These are phyloP conservation scores for Fusarium chuoi DNA, from an alignment of 2,329 filamentous ascomycete species.

Conservation along the genomic window DNA sequence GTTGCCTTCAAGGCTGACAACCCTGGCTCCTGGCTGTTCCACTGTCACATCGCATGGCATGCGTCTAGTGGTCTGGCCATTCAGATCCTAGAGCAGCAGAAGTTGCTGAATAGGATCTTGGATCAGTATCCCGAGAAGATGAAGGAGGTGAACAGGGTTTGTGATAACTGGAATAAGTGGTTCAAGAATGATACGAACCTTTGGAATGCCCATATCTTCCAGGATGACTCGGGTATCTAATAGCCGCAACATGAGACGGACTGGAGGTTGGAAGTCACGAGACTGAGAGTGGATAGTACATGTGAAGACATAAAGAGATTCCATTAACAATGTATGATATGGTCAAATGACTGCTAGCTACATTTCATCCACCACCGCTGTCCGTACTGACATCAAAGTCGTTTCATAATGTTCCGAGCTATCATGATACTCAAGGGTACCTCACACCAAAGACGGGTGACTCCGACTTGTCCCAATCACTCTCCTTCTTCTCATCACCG, in stretches of 20 bases:
- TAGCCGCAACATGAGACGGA: accelerated
- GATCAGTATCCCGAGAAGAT: conserved; percentile 5
- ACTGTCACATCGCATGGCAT: conserved; percentile 23
- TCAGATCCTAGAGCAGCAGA: conserved; percentile 20
- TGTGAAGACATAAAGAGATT: background rate
- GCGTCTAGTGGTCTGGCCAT: conserved; percentile 17
- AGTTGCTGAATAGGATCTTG: conserved; percentile 9
- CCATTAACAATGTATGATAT: background rate
- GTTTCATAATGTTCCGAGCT: background rate
- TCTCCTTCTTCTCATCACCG: conserved; percentile 56
- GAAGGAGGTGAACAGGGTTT: conserved; percentile 16
- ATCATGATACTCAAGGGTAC: conserved; percentile 46
- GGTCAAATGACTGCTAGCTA: background rate
- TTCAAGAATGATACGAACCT: conserved; percentile 1
- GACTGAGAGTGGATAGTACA: background rate
- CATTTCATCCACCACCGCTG: background rate
- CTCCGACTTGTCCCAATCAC: conserved; percentile 59
- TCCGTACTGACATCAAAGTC: background rate
- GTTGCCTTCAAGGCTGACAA: conserved; percentile 18
- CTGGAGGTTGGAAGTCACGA: background rate
- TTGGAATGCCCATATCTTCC: conserved; percentile 10
- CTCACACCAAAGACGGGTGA: conserved; percentile 55
- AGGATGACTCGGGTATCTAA: conserved; percentile 11
- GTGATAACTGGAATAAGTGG: conserved; percentile 24
- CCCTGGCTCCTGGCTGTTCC: conserved; percentile 21